Percentiles rank a stretch among this genome's conserved stretches.
phyloP scores from a whole-genome alignment of 2,329 filamentous ascomycete genomes.

The Acrocalymma vagum region DNA sequence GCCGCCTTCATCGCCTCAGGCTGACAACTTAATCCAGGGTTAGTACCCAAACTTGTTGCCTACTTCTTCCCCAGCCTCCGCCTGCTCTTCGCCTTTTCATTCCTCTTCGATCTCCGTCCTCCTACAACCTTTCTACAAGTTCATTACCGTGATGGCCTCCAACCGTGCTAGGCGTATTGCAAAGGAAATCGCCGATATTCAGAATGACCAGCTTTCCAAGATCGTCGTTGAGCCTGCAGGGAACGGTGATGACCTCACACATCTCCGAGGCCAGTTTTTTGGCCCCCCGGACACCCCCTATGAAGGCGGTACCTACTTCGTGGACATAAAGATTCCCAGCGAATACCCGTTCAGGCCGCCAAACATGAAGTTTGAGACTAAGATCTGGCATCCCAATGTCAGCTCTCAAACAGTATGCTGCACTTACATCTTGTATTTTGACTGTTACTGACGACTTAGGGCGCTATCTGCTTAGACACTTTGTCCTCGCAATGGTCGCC shows the following conservation, averaged over 20 bases:
- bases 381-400: conserved; percentile 97
- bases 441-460: conserved; percentile 63
- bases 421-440: background rate
- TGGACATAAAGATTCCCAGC: conserved; percentile 87
- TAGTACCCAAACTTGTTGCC: conserved; percentile 20
- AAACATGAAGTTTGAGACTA: conserved; percentile 88
- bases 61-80: conserved; percentile 11
- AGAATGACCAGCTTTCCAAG: conserved; percentile 77
- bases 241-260: conserved; percentile 75
- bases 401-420: conserved; percentile 86
- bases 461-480: conserved; percentile 96
- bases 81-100: conserved; percentile 6
- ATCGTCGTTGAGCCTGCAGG: conserved; percentile 73
- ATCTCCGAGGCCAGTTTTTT: conserved; percentile 82
- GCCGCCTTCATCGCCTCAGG: conserved; percentile 33
- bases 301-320: conserved; percentile 80
- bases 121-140: conserved; percentile 1
- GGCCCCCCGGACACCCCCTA: conserved; percentile 95
- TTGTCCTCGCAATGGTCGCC: conserved; percentile 91
- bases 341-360: conserved; percentile 96
- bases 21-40: conserved; percentile 26
- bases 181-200: conserved; percentile 81
- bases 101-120: conserved; percentile 2
- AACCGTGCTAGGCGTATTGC: conserved; percentile 69
- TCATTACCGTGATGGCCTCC: conserved; percentile 57